Conservation (phyloP, 305 asterid species). For the Rubia balearica region DNA sequence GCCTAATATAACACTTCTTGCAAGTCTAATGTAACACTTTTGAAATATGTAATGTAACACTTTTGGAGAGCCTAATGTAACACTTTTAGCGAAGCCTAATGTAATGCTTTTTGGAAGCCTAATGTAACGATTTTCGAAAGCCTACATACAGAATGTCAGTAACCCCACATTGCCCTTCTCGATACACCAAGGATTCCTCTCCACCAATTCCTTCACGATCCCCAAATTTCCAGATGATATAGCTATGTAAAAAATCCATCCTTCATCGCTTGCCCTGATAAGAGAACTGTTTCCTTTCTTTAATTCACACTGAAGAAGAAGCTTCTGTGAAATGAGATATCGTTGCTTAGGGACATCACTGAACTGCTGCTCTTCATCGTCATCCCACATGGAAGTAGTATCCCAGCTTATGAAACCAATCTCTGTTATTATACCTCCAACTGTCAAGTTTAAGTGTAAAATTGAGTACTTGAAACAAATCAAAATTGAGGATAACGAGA, state of each 20-base stretch:
- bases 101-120: too few species aligned
- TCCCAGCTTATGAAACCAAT: not conserved
- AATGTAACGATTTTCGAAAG: not conserved
- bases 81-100: too few species aligned
- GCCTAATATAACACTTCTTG: too few species aligned
- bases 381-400: not conserved
- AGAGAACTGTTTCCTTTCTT: conserved; percentile 48
- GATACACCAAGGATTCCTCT: conserved; percentile 59
- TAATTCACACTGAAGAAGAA: conserved; percentile 46
- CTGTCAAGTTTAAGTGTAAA: not conserved
- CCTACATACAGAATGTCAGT: conserved; percentile 76
- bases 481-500: not conserved
- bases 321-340: conserved; percentile 41
- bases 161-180: conserved; percentile 82
- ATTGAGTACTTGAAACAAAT: not conserved
- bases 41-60: too few species aligned
- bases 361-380: too few species aligned
- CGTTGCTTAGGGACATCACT: too few species aligned
- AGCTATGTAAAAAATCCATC: conserved; percentile 89
- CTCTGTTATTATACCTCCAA: not conserved
- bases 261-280: conserved; percentile 76
- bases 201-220: conserved; percentile 51
- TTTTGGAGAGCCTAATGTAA: too few species aligned
- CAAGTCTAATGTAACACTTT: too few species aligned
- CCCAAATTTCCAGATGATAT: conserved; percentile 60